Conservation (phyloP, 2,329 filamentous ascomycete species). For the Orbilia ellipsospora region DNA sequence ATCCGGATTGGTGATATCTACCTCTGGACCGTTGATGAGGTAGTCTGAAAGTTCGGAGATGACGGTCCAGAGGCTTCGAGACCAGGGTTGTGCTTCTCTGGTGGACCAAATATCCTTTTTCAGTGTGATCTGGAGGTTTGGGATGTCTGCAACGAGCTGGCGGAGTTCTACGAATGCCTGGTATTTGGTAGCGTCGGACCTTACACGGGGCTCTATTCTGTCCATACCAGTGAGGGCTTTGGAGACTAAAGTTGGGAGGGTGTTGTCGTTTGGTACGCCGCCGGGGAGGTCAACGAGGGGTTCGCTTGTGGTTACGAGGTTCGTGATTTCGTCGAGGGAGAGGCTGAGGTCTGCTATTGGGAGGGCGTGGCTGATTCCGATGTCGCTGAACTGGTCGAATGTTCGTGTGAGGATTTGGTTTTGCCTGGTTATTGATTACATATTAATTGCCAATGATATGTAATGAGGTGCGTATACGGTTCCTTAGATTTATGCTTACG, state of each 20-base stretch:
- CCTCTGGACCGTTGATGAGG: background rate
- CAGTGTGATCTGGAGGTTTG: constrained; percentile 3
- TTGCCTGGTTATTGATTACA: background rate
- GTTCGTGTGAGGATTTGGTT: constrained; percentile 3
- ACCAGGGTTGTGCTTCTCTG: constrained; percentile 15
- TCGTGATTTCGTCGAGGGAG: background rate
- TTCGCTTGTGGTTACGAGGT: constrained; percentile 7
- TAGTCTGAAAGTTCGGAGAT: constrained; percentile 9
- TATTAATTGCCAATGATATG: background rate
- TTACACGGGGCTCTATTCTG: too few relatives aligned
- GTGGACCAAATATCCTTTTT: constrained; percentile 14
- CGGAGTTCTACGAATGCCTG: too few relatives aligned
- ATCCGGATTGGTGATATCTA: background rate
- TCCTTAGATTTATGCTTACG: too few relatives aligned
- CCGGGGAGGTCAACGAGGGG: background rate
- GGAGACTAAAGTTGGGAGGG: constrained; percentile 1
- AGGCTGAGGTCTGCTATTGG: background rate
- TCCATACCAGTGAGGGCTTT: background rate
- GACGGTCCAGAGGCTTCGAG: constrained; percentile 16
- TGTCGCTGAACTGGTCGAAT: constrained; percentile 17
- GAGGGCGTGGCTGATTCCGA: background rate
- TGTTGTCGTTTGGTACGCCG: background rate
- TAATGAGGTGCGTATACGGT: too few relatives aligned
- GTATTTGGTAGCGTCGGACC: too few relatives aligned
- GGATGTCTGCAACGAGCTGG: background rate